Percentiles rank a stretch among this genome's conserved stretches.
Evolutionary conservation across 2,329 filamentous ascomycete species (phyloP).

Genomic region (Penicillium sp.): DNA sequence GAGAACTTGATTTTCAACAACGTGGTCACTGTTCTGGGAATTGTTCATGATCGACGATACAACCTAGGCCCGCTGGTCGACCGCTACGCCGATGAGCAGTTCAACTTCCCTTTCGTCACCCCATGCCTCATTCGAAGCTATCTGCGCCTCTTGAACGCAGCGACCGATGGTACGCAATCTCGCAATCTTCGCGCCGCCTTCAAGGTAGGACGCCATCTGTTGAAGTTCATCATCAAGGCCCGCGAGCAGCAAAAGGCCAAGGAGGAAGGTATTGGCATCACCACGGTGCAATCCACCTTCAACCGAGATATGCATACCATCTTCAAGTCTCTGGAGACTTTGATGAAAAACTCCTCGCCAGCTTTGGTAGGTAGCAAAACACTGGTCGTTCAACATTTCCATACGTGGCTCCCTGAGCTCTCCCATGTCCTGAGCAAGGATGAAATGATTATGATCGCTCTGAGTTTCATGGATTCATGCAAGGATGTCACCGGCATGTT

Average conservation of each 20-base stretch:
- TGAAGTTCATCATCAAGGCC: conserved; percentile 92
- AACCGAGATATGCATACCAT: conserved; percentile 79
- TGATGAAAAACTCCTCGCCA: conserved; percentile 86
- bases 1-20: conserved; percentile 92
- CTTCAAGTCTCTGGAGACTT: conserved; percentile 82
- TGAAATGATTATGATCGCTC: conserved; percentile 86
- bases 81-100: conserved; percentile 81
- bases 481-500: conserved; percentile 84
- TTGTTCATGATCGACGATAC: conserved; percentile 91
- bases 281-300: conserved; percentile 68
- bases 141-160: conserved; percentile 76
- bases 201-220: conserved; percentile 88
- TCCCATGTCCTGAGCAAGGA: conserved; percentile 71
- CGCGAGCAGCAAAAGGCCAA: conserved; percentile 84
- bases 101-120: conserved; percentile 91
- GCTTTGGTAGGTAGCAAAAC: conserved; percentile 93
- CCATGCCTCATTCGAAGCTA: conserved; percentile 86
- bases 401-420: conserved; percentile 94
- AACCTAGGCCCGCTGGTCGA: conserved; percentile 89
- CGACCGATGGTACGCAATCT: conserved; percentile 78
- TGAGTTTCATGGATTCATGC: conserved; percentile 92
- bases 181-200: conserved; percentile 85
- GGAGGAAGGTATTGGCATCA: conserved; percentile 82
- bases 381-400: conserved; percentile 91
- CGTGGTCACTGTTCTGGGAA: conserved; percentile 83